Conservation (phyloP, 352 stramenopile genomes). For the Globisporangium ultimum region DNA sequence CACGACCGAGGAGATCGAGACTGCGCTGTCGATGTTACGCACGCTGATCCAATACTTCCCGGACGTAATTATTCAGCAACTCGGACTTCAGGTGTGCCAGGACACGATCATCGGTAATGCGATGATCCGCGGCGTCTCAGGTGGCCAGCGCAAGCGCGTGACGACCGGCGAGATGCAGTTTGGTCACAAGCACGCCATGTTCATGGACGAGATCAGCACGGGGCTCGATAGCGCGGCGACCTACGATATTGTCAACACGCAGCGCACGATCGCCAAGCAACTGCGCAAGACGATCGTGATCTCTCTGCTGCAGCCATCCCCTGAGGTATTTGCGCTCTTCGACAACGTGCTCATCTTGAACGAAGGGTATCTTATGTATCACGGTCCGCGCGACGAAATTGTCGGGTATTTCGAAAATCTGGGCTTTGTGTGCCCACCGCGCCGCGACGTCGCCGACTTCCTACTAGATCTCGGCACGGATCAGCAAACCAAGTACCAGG, state of each 20-base stretch:
- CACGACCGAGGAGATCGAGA: slow-evolving; percentile 20
- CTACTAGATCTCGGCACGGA: slow-evolving; percentile 61
- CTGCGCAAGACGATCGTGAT: slow-evolving; percentile 64
- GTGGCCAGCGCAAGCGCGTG: slow-evolving; percentile 74
- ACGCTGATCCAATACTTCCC: slow-evolving; percentile 45
- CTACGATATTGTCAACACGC: slow-evolving; percentile 50
- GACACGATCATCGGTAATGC: slow-evolving; percentile 43
- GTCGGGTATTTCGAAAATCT: slow-evolving; percentile 76
- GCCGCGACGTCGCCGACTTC: slow-evolving; percentile 90
- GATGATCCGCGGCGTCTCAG: slow-evolving; percentile 54
- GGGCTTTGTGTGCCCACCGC: slow-evolving; percentile 49
- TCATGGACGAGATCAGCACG: slow-evolving; percentile 82
- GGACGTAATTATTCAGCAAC: slow-evolving; percentile 43
- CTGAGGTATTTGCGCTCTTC: slow-evolving; percentile 91
- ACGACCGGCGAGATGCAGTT: slow-evolving; percentile 74
- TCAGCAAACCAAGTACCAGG: slow-evolving; percentile 13
- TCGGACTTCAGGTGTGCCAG: slow-evolving; percentile 35
- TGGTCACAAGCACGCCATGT: slow-evolving; percentile 60
- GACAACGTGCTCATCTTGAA: slow-evolving; percentile 93
- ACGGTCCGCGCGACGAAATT: slow-evolving; percentile 53
- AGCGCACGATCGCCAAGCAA: slow-evolving; percentile 36
- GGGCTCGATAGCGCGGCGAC: slow-evolving; percentile 52
- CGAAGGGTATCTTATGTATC: slow-evolving; percentile 88
- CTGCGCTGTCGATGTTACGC: slow-evolving; percentile 30
- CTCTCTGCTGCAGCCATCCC: slow-evolving; percentile 87